These are phyloP conservation scores for Lentinula edodes DNA, from an alignment of 768 basidiomycete species.

Conservation along the genomic window DNA sequence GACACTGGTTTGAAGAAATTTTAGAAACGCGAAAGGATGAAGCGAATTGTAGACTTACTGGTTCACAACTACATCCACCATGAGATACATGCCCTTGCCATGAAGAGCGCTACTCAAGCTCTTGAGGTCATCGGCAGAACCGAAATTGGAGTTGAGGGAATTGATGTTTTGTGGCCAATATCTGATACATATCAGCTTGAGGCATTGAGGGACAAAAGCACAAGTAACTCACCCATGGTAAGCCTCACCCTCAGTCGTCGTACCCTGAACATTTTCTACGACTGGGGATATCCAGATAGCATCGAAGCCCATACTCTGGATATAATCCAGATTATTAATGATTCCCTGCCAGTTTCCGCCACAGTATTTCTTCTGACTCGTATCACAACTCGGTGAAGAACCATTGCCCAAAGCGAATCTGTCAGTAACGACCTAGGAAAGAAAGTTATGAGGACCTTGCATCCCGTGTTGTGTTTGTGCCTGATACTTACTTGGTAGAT, in stretches of 20 bases:
- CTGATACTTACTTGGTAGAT: slow-evolving; percentile 20
- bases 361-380: slow-evolving; percentile 53
- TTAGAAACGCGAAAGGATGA: neutral
- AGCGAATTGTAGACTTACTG: slow-evolving; percentile 39
- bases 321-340: slow-evolving; percentile 65
- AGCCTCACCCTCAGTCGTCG: slow-evolving; percentile 60
- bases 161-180: slow-evolving; percentile 50
- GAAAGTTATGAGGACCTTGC: neutral
- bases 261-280: slow-evolving; percentile 52
- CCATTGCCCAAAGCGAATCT: slow-evolving; percentile 54
- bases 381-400: slow-evolving; percentile 44
- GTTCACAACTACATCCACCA: slow-evolving; percentile 75
- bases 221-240: slow-evolving; percentile 61
- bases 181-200: slow-evolving; percentile 10
- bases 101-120: slow-evolving; percentile 62
- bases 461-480: neutral
- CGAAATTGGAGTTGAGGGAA: slow-evolving; percentile 65
- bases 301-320: slow-evolving; percentile 68
- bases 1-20: slow-evolving; percentile 9
- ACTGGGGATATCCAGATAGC: slow-evolving; percentile 77
- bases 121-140: slow-evolving; percentile 67
- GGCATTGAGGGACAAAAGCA: neutral
- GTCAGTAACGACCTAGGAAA: slow-evolving; percentile 50
- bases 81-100: slow-evolving; percentile 53
- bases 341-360: slow-evolving; percentile 69